Evolutionary conservation across 2,329 filamentous ascomycete genomes (phyloP), one percentile per base, ranked within the genome.

Genomic region (Alternaria longipes): DNA sequence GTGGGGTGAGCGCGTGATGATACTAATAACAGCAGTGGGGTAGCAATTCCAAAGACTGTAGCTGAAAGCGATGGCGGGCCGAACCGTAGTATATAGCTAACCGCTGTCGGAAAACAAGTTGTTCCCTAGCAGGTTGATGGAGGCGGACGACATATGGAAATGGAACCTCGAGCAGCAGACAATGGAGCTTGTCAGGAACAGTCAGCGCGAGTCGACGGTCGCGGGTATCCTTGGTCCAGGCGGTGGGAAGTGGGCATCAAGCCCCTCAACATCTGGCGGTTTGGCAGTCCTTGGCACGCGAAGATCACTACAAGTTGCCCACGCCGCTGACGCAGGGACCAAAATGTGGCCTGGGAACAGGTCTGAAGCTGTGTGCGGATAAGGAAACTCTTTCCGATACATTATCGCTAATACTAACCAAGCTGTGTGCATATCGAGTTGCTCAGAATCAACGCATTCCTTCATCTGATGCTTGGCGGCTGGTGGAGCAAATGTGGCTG

Each of bases 51-150:
- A 60, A 61, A 64, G 57, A 61, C 32, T 60, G 63, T 49, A 65
- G 62, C 64, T 65, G 61, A 66, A 65, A 67, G 63, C 64, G 64
- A 68, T 63, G 64, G 67, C 71, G 66, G 71, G 65, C 70, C 66
- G 66, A 55, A 66, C 66, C 62, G 69, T 66, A 50, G 53, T 42
- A 30, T 50, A 46, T 63, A 51, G 70, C 73, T 78, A 78, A 67
- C 75, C 75, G 68, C 72, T 76, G 67, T 78, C 75, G 59, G 72
- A 74, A 72, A 78, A 78, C 72, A 74, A 59, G 53, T 69, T 72
- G 73, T 74, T 77, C 70, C 75, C 74, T 60, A 74, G 65, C 63
- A 70, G 63, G 54, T 70, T 72, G 66, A 67, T 74, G 63, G 65
- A 68, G 56, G 72, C 67, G 54, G 66, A 76, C 74, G 76, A 79